A percentile compares a stretch with the other conserved stretches of the same genome.
Conservation (phyloP, 31 red algal species). For the Porphyra umbilicalis region DNA sequence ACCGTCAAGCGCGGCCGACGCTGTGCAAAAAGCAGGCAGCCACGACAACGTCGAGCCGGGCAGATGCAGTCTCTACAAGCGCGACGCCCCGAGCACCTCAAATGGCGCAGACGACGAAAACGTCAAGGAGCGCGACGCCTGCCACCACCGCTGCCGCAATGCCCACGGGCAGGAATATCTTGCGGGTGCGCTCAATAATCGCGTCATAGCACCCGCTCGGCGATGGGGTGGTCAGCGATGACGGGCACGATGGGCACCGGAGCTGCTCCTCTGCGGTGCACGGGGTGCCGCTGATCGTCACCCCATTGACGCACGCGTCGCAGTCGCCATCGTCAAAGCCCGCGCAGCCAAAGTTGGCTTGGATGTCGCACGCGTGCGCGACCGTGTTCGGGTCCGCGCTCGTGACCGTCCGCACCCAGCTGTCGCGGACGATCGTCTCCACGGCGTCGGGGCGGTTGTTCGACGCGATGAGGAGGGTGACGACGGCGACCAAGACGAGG, state of each 20-base stretch:
- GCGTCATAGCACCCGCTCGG: conserved; percentile 34
- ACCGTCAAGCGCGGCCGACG: too few species aligned
- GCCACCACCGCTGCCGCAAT: conserved; percentile 22
- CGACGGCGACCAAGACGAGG: conserved; percentile 10
- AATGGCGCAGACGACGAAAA: conserved; percentile 21
- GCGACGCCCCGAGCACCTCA: too few species aligned
- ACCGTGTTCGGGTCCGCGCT: not conserved
- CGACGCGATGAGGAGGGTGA: conserved; percentile 13
- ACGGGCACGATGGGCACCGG: conserved; percentile 13
- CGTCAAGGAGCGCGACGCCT: conserved; percentile 5
- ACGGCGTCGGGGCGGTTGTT: not conserved
- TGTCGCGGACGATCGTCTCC: not conserved
- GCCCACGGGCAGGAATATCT: conserved; percentile 33
- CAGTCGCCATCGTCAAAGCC: conserved; percentile 49
- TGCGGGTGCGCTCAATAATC: conserved; percentile 3
- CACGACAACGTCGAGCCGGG: too few species aligned
- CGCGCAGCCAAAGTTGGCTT: conserved; percentile 15
- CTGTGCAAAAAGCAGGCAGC: too few species aligned
- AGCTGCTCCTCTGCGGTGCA: not conserved
- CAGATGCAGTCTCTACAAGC: too few species aligned
- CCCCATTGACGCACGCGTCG: not conserved
- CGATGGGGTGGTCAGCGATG: not conserved
- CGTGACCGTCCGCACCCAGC: conserved; percentile 23
- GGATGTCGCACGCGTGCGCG: conserved; percentile 3
- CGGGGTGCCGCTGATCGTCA: not conserved